Evolutionary conservation across 805 yeast genomes (phyloP), one percentile per base, ranked within the genome.

Genomic region (Yarrowia hollandica): DNA sequence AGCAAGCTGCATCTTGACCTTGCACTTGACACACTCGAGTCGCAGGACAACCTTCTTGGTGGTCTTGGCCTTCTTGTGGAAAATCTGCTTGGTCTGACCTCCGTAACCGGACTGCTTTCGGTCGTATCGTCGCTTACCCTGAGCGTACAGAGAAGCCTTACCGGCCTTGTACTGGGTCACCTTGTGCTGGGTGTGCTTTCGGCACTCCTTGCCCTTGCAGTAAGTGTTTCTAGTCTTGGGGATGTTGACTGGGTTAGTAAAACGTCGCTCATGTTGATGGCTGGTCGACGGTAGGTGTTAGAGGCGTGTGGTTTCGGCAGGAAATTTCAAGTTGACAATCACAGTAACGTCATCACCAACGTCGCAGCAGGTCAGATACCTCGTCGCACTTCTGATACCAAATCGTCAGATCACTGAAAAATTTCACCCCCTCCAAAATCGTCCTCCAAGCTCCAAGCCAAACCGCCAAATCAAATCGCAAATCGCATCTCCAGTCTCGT

Each of bases 81-180:
- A 94, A 82, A 94, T 87, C 77, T 86, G 99, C 85, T 90, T 94
- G 82, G 99, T 94, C 84, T 94, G 99, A 89, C 99, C 99, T 89
- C 99, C 99, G 83, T 85, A 94, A 90, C 99, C 99, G 74, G 88
- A 78, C 84, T 94, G 99, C 82, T 94, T 94, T 83, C 99, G 96
- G 92, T 94, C 99, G 84, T 94, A 94, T 85, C 99, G 91, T 86
- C 99, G 90, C 92, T 95, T 94, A 87, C 99, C 99, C 84, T 94
- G 98, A 72, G 98, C 97, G 77, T 85, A 90, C 74, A 91, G 86
- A 68, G 98, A 92, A 78, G 99, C 98, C 85, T 94, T 94, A 83
- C 99, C 99, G 78, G 98, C 96, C 77, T 94, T 94, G 95, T 94
- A 94, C 85, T 94, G 99, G 80, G 99, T 92, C 77, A 94, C 99